Conservation (phyloP, 2,329 filamentous ascomycete species). For the Paraconiothyrium sp. region DNA sequence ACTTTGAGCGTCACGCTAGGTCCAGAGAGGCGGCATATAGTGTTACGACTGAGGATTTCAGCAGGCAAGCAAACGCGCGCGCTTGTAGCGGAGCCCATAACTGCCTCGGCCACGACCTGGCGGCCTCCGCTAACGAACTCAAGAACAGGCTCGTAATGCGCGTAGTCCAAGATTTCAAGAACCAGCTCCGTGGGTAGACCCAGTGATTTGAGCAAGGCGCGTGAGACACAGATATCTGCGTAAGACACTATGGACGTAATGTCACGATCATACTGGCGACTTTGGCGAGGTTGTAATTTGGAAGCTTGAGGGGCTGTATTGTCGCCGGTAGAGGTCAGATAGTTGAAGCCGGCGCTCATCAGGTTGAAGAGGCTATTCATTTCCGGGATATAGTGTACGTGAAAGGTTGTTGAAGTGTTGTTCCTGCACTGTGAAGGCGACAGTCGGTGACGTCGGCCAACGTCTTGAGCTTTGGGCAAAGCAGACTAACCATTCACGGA, state of each 20-base stretch:
- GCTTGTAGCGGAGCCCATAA: conserved; percentile 12
- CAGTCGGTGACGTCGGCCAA: not conserved
- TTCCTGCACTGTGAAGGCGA: not conserved
- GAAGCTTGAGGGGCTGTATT: not conserved
- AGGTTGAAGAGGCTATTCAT: conserved; percentile 4
- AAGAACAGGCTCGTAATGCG: conserved; percentile 37
- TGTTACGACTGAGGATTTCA: conserved; percentile 22
- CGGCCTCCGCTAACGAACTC: conserved; percentile 7
- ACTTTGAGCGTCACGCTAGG: conserved; percentile 30
- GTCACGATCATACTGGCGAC: conserved; percentile 16
- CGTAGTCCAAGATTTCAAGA: conserved; percentile 38
- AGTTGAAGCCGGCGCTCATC: not conserved
- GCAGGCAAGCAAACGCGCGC: conserved; percentile 31
- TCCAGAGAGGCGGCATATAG: conserved; percentile 13
- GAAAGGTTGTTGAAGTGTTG: not conserved
- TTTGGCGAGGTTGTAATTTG: not conserved
- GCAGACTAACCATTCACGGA: not conserved
- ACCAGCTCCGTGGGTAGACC: conserved; percentile 43
- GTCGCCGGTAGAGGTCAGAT: not conserved
- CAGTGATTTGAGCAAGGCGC: conserved; percentile 32
- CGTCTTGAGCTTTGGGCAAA: not conserved
- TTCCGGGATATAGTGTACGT: not conserved
- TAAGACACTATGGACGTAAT: conserved; percentile 27
- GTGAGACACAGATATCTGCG: conserved; percentile 33
- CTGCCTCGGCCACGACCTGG: conserved; percentile 11